These are phyloP conservation scores for Fusarium floridanum DNA, from an alignment of 2,329 filamentous ascomycete species.

Conservation along the genomic window DNA sequence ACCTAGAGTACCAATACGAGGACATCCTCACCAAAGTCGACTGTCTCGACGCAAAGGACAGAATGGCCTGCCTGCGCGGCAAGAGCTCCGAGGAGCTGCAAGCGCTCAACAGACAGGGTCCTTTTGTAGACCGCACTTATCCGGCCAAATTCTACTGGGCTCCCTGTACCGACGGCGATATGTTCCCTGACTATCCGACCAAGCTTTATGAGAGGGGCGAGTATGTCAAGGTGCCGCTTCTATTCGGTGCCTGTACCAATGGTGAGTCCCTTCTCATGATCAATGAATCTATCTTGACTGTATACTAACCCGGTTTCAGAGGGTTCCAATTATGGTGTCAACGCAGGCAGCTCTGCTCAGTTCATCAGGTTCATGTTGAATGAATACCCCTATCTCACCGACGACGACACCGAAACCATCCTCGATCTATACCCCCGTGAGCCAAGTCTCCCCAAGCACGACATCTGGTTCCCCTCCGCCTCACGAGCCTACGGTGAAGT, in stretches of 20 bases:
- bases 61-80: slow-evolving; percentile 59
- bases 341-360: slow-evolving; percentile 52
- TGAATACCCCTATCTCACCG: slow-evolving; percentile 61
- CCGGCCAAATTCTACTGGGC: slow-evolving; percentile 64
- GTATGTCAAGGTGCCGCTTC: slow-evolving; percentile 59
- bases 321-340: slow-evolving; percentile 59
- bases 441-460: slow-evolving; percentile 53
- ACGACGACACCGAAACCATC: slow-evolving; percentile 52
- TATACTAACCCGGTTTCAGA: slow-evolving; percentile 50
- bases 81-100: slow-evolving; percentile 54
- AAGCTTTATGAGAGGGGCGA: slow-evolving; percentile 54
- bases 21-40: slow-evolving; percentile 51
- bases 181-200: slow-evolving; percentile 59
- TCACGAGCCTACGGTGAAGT: slow-evolving; percentile 60
- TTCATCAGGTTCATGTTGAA: slow-evolving; percentile 57
- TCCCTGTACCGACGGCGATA: slow-evolving; percentile 62
- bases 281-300: not conserved
- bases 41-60: slow-evolving; percentile 50
- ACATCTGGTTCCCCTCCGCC: slow-evolving; percentile 59
- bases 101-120: slow-evolving; percentile 54
- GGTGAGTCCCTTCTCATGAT: slow-evolving; percentile 49
- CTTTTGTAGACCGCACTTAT: slow-evolving; percentile 54
- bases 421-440: slow-evolving; percentile 55
- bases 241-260: slow-evolving; percentile 60
- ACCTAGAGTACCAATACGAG: slow-evolving; percentile 64